Conservation (phyloP, 495 filamentous ascomycete species). For the Penicillium argentinense region DNA sequence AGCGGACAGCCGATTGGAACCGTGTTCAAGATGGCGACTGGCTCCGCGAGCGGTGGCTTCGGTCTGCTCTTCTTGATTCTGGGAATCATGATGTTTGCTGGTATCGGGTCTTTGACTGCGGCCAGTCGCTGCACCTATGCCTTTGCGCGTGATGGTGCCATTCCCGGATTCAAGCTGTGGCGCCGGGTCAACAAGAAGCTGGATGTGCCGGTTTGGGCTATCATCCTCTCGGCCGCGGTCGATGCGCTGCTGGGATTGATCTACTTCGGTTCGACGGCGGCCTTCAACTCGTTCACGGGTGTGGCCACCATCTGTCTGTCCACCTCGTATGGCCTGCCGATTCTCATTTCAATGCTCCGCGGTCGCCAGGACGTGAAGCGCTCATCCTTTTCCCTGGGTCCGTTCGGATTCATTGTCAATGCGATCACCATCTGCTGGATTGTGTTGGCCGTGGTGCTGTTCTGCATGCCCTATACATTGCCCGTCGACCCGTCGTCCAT, state of each 20-base stretch:
- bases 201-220: slow-evolving; percentile 57
- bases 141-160: slow-evolving; percentile 66
- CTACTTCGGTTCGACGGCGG: slow-evolving; percentile 61
- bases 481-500: slow-evolving; percentile 47
- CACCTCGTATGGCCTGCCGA: slow-evolving; percentile 62
- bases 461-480: slow-evolving; percentile 56
- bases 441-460: slow-evolving; percentile 48
- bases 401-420: slow-evolving; percentile 55
- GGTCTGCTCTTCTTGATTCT: slow-evolving; percentile 72
- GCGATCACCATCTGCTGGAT: slow-evolving; percentile 51
- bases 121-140: slow-evolving; percentile 75
- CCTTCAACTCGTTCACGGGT: slow-evolving; percentile 67
- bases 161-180: slow-evolving; percentile 67
- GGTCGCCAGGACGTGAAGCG: slow-evolving; percentile 46
- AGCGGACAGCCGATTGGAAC: slow-evolving; percentile 51
- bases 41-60: slow-evolving; percentile 59
- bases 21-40: slow-evolving; percentile 36
- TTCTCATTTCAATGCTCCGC: slow-evolving; percentile 57
- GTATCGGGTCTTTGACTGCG: slow-evolving; percentile 70
- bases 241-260: slow-evolving; percentile 60
- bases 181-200: slow-evolving; percentile 53
- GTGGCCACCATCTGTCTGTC: slow-evolving; percentile 65
- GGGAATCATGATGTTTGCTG: slow-evolving; percentile 71
- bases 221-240: slow-evolving; percentile 56
- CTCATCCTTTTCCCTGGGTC: slow-evolving; percentile 50